Evolutionary conservation across 768 basidiomycete genomes (phyloP), one percentile per base, ranked within the genome.

Genomic region (Amyloporia xantha): DNA sequence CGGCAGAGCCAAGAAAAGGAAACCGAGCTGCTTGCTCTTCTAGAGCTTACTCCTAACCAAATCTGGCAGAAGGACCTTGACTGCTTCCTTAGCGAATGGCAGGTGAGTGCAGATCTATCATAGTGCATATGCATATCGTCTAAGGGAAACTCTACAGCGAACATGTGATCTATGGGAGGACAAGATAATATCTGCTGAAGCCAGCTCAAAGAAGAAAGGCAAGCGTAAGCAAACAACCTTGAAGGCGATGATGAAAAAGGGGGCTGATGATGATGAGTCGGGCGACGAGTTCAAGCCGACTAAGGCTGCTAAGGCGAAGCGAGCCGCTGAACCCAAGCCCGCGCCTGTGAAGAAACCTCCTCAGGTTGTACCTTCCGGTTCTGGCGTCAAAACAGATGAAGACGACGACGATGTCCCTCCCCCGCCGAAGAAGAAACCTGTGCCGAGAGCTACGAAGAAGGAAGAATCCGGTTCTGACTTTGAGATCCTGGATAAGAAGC

Each of bases 11-110:
- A 75, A 33, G 82, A 82, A 52, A 95, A 95, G 66, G 90, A 95
- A 66, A 60, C 64, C 2, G 93, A 98, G 63, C 73, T 98, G 21
- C 71, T 92, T 20, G 70, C 61, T 3, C 73, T 98, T 30, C 80
- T 97, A 19, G 78, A 85, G 54, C 82, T 84, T 51, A 80, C 81
- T 0, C 90, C 92, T 0, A 81, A 79, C 51, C 79, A 87, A 53
- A 71, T 99, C 54, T 99, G 95, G 95, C 88, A 91, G 58, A 70
- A 72, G 7, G 95, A 99, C 59, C 71, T 99, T 15, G 91, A 96
- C 56, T 69, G 63, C 30, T 94, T 98, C 74, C 63, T 91, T 36
- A 74, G 67, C 24, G 82, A 86, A 63, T 97, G 92, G 92, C 77
- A 87, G 68, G 94, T 88, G 54, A 54, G 85, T 12, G 15, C 23